Base-by-base conservation (phyloP, 2,329 filamentous ascomycete species). In the Venturia effusa region DNA sequence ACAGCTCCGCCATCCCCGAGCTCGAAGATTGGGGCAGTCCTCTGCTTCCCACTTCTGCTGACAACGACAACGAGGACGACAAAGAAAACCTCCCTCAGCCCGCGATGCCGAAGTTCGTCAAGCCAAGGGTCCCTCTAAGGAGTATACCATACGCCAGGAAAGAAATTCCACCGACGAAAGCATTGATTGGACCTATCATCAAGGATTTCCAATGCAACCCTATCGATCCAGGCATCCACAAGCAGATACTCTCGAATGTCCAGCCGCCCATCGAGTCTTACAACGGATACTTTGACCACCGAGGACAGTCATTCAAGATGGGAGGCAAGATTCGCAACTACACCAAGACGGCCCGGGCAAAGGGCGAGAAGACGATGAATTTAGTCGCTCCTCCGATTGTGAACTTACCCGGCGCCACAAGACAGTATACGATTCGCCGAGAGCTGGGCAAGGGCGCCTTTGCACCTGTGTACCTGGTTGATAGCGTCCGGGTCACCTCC, bases 361-460 rank as follows among this genome's bases (percentile, higher is more conserved):
- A 81, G 54, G 80, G 75, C 71, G 80, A 86, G 51, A 89, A 91
- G 68, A 88, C 84, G 61, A 79, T 81, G 1, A 83, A 84, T 32
- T 74, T 85, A 1, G 76, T 81, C 0, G 78, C 83, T 54, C 82
- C 85, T 0, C 85, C 90, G 0, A 79, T 83, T 4, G 80, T 97
- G 27, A 79, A 84, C 51, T 89, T 97, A 66, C 80, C 84, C 0
- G 84, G 84, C 45, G 81, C 84, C 1, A 77, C 82, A 27, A 80
- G 86, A 45, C 83, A 82, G 51, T 99, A 97, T 74, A 88, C 84
- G 1, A 76, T 97, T 64, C 90, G 88, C 71, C 85, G 88, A 61
- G 92, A 97, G 73, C 84, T 99, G 15, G 94, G 94, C 0, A 90
- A 92, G 34, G 94, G 94, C 10, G 94, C 94, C 0, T 99, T 95